Conservation (phyloP, 2,329 filamentous ascomycete genomes). For the Madurella fahalii region DNA sequence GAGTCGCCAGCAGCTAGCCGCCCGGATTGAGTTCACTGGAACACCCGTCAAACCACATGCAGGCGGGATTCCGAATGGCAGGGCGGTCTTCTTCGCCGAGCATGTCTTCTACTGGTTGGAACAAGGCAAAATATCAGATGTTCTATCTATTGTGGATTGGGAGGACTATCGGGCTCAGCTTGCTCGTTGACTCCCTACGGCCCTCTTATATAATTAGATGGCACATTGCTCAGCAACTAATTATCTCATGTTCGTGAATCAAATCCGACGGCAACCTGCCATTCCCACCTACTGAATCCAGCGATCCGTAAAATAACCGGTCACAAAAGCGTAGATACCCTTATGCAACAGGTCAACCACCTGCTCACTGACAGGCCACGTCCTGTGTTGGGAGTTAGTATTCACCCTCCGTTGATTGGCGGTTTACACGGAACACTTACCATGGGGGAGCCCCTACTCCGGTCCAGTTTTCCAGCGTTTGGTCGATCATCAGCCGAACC, state of each 20-base stretch:
- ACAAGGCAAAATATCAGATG: conserved; percentile 20
- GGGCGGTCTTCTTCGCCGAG: conserved; percentile 19
- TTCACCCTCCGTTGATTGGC: no score
- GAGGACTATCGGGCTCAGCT: conserved; percentile 21
- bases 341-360: conserved; percentile 24
- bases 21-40: conserved; percentile 21
- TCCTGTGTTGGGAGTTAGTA: conserved; percentile 8
- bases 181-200: neutral
- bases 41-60: conserved; percentile 19
- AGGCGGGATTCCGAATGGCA: conserved; percentile 18
- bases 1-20: conserved; percentile 17
- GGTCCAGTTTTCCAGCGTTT: conserved; percentile 25
- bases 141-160: conserved; percentile 23
- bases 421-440: neutral
- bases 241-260: neutral
- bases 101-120: conserved; percentile 26
- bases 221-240: neutral
- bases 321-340: conserved; percentile 18
- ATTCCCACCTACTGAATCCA: conserved; percentile 19
- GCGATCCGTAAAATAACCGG: conserved; percentile 19
- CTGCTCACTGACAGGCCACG: conserved; percentile 22
- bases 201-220: neutral
- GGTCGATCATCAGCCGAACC: conserved; percentile 20
- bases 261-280: neutral
- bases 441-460: conserved; percentile 14